Evolutionary conservation across 805 yeast species (phyloP).

Genomic region (Alloascoidea africana): DNA sequence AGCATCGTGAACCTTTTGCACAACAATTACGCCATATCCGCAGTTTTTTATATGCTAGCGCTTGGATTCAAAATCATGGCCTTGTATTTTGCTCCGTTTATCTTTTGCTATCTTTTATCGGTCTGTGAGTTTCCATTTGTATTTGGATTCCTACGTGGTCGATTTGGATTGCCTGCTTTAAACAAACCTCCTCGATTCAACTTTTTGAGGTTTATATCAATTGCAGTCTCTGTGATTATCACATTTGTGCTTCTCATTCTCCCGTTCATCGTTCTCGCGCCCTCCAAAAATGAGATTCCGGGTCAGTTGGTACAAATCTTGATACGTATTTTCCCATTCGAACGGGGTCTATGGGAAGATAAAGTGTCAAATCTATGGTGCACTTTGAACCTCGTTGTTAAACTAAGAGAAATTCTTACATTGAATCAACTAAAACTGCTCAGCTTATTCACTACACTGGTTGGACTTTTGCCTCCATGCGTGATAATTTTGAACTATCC

Average conservation of each 20-base stretch:
- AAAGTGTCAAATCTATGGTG: constrained; percentile 98
- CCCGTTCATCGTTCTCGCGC: constrained; percentile 44
- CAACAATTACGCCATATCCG: constrained; percentile 50
- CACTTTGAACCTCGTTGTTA: constrained; percentile 66
- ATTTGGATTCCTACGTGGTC: constrained; percentile 13
- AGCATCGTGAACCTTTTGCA: constrained; percentile 52
- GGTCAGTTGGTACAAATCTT: constrained; percentile 40
- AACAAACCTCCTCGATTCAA: constrained; percentile 24
- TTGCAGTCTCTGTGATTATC: constrained; percentile 47
- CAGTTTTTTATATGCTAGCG: constrained; percentile 64
- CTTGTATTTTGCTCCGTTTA: constrained; percentile 78
- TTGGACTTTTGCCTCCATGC: constrained; percentile 41
- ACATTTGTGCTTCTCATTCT: constrained; percentile 35
- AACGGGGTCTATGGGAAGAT: constrained; percentile 90
- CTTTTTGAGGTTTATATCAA: constrained; percentile 38
- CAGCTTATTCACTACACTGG: constrained; percentile 19
- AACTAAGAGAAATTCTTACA: constrained; percentile 43
- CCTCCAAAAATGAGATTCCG: constrained; percentile 19
- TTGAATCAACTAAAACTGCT: constrained; percentile 43
- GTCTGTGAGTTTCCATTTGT: constrained; percentile 14
- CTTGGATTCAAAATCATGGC: constrained; percentile 92
- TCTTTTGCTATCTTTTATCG: constrained; percentile 57
- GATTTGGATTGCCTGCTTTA: constrained; percentile 8
- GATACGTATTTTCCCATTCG: constrained; percentile 75
- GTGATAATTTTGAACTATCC: constrained; percentile 34